Percentiles rank a stretch among this genome's conserved stretches.
phyloP scores from a whole-genome alignment of 2,329 filamentous ascomycete genomes.

The Ophiostoma triangulosporum region DNA sequence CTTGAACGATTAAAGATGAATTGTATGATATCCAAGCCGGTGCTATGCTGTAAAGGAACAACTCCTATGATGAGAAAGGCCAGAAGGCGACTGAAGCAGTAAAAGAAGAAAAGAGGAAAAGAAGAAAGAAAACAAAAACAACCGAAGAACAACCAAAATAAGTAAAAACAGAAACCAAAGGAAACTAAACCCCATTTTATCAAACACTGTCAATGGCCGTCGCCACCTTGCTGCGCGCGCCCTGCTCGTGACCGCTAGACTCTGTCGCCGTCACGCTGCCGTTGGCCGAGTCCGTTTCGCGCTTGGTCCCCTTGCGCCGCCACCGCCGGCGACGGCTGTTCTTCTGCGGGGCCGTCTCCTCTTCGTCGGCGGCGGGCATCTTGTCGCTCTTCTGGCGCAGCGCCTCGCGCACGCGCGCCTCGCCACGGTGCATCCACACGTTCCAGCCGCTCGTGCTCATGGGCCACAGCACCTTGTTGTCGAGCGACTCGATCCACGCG shows the following conservation, averaged over 20 bases:
- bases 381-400: slow-evolving; percentile 13
- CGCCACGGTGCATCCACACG: slow-evolving; percentile 32
- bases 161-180: neutral
- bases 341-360: slow-evolving; percentile 12
- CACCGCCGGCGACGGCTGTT: slow-evolving; percentile 15
- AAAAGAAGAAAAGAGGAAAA: neutral
- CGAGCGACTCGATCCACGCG: slow-evolving; percentile 30
- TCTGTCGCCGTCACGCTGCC: neutral
- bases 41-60: neutral
- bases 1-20: no score
- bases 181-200: neutral
- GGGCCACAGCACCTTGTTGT: slow-evolving; percentile 27
- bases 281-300: neutral
- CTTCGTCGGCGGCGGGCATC: neutral
- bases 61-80: no score
- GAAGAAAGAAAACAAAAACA: neutral
- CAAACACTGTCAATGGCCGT: neutral
- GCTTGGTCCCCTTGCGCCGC: neutral
- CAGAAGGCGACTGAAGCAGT: no score
- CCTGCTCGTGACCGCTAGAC: neutral
- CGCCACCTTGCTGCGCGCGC: neutral
- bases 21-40: neutral
- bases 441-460: slow-evolving; percentile 30
- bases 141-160: neutral
- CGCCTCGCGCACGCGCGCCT: slow-evolving; percentile 31